A percentile compares a stretch with the other conserved stretches of the same genome.
Conservation (phyloP, 2,329 filamentous ascomycete species). For the Apiospora sp. region DNA sequence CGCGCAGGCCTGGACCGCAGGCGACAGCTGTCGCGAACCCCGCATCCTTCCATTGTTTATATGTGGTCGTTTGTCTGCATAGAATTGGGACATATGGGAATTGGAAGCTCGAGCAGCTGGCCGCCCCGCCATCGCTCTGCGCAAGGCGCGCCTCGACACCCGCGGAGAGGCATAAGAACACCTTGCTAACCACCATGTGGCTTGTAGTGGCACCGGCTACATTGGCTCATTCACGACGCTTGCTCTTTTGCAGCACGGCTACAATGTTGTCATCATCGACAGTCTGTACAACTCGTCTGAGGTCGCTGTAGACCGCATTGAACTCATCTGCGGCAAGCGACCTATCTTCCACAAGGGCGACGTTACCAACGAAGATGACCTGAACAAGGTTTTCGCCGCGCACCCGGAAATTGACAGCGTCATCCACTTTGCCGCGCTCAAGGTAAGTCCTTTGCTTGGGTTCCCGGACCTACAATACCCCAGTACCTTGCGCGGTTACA, state of each 20-base stretch:
- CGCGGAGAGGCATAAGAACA: background rate
- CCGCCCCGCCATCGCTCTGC: slow-evolving; percentile 10
- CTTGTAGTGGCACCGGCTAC: slow-evolving; percentile 90
- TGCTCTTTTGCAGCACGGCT: slow-evolving; percentile 89
- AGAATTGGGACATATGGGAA: background rate
- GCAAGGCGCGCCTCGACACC: background rate
- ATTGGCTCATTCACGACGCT: slow-evolving; percentile 98
- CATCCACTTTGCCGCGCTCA: slow-evolving; percentile 97
- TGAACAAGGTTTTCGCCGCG: slow-evolving; percentile 87
- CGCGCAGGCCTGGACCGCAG: background rate
- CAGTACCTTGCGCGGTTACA: background rate
- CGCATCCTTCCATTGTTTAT: slow-evolving; percentile 2
- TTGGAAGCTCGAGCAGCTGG: background rate
- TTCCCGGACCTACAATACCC: slow-evolving; percentile 23
- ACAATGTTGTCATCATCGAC: slow-evolving; percentile 96
- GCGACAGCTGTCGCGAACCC: slow-evolving; percentile 15
- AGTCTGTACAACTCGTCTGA: slow-evolving; percentile 96
- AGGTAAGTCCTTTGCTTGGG: slow-evolving; percentile 62
- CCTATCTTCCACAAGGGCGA: slow-evolving; percentile 87
- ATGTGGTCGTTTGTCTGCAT: slow-evolving; percentile 1
- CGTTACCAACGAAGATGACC: slow-evolving; percentile 82
- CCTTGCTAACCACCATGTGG: slow-evolving; percentile 30
- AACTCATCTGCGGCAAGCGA: slow-evolving; percentile 89
- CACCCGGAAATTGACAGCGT: slow-evolving; percentile 97
- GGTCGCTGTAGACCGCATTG: slow-evolving; percentile 92